Base-by-base conservation (phyloP, 306 rosid genomes). In the Fragaria ananassa region DNA sequence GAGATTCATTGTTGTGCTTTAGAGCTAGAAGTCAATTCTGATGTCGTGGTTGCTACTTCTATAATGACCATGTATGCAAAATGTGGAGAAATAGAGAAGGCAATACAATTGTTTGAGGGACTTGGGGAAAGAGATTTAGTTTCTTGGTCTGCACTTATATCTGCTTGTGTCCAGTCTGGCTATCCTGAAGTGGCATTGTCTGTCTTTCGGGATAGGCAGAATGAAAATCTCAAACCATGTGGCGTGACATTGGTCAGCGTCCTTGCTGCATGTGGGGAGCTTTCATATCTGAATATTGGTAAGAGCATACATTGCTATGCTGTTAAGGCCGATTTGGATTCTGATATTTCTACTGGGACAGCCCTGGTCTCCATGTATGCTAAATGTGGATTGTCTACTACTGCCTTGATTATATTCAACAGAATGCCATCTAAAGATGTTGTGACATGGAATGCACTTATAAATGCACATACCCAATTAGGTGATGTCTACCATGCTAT, bases 381-480 rank as follows among this genome's bases (percentile, higher is more conserved):
- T 58, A 88, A 70, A 82, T 86, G 83, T 67, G 77, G 85, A 68
- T 74, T 75, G 50, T 85, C 80, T 63, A 63, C 72, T 34, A 60
- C 71, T 58, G 90, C 94, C 18, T 47, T 72, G 78, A 61, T 6
- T 17, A 23, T 91, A 34, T 88, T 91, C 86, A 56, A 83, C 51
- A 80, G 82, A 82, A 70, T 88, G 82, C 83, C 76, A 5, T 65
- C 68, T 67, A 89, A 72, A 85, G 97, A 91, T 79, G 68, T 85
- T 72, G 87, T 89, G 73, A 85, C 89, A 23, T 91, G 97, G 94
- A 91, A 91, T 86, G 80, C 87, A 44, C 70, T 86, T 84, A 88
- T 91, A 61, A 89, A 79, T 58, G 97, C 88, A 44, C 81, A 75
- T 70, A 46, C 83, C 45, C 79, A 87, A 81, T 66, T 76, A 65